A percentile compares a stretch with the other conserved stretches of the same genome.
Evolutionary conservation across 805 yeast genomes (phyloP).

Genomic region (Lachancea meyersii): DNA sequence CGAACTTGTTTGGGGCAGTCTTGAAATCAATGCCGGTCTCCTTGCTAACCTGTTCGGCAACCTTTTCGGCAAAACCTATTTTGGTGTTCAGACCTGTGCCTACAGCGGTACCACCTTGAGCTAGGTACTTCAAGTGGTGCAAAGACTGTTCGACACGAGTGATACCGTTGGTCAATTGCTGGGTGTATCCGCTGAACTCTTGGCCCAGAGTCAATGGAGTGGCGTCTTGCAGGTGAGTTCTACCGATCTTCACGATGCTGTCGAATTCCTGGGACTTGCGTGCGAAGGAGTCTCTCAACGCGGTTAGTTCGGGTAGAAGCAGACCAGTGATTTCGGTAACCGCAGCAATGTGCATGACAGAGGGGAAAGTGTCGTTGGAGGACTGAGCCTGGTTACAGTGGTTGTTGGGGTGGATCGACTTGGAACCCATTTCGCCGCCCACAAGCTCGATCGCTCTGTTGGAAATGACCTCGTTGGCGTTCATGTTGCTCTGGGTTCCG

Average conservation of each 20-base stretch:
- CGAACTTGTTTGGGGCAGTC: constrained; percentile 98
- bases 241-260: constrained; percentile 93
- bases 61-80: constrained; percentile 79
- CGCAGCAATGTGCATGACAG: constrained; percentile 99
- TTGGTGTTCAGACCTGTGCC: constrained; percentile 97
- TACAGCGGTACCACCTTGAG: constrained; percentile 99
- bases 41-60: constrained; percentile 79
- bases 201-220: constrained; percentile 97
- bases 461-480: constrained; percentile 97
- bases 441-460: constrained; percentile 95
- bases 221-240: constrained; percentile 98
- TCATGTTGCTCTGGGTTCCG: constrained; percentile 98
- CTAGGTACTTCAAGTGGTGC: constrained; percentile 72
- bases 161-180: constrained; percentile 87
- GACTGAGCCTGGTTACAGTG: constrained; percentile 98
- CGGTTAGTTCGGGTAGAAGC: constrained; percentile 73
- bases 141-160: constrained; percentile 73
- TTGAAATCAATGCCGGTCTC: constrained; percentile 83
- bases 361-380: constrained; percentile 98
- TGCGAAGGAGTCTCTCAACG: constrained; percentile 71
- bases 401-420: constrained; percentile 94
- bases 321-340: constrained; percentile 75
- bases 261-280: constrained; percentile 76
- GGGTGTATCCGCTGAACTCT: constrained; percentile 95
- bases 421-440: constrained; percentile 89